phyloP scores from a whole-genome alignment of 257 asterid genomes.

The Salvia hispanica region DNA sequence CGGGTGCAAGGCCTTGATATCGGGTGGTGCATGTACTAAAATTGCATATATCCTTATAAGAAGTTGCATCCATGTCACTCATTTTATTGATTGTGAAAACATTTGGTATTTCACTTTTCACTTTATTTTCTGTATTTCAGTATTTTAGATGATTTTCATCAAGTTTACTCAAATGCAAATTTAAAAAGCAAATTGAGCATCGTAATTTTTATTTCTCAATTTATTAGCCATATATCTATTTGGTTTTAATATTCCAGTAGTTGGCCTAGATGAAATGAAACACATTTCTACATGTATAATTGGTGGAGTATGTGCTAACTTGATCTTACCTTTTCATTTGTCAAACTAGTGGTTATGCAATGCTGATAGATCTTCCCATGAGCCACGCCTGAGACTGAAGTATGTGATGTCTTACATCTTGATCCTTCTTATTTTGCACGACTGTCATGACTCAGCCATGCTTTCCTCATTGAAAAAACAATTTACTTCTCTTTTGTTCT shows the following conservation, averaged over 20 bases:
- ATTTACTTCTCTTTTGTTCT: slow-evolving; percentile 1
- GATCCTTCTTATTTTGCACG: slow-evolving; percentile 6
- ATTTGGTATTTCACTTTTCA: background rate
- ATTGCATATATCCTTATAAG: background rate
- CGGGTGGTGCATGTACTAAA: background rate
- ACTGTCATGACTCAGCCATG: slow-evolving; percentile 3
- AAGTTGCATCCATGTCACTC: background rate
- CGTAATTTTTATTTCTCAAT: background rate
- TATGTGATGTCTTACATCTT: slow-evolving; percentile 41
- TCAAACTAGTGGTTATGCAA: slow-evolving; percentile 91
- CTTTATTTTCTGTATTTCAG: background rate
- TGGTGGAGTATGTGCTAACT: slow-evolving; percentile 17
- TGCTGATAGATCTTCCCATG: slow-evolving; percentile 94
- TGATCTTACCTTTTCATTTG: slow-evolving; percentile 30
- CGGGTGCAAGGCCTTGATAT: background rate
- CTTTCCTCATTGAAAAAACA: background rate
- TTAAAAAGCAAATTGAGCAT: background rate
- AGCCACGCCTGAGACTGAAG: slow-evolving; percentile 93
- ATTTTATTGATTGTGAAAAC: background rate
- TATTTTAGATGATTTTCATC: background rate
- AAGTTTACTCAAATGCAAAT: background rate
- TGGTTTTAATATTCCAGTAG: background rate
- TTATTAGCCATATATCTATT: background rate
- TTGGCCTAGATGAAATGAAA: slow-evolving; percentile 8
- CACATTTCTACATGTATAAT: background rate